Evolutionary conservation across 2,329 filamentous ascomycete species (phyloP).

Genomic region (Fusarium chlamydosporum): DNA sequence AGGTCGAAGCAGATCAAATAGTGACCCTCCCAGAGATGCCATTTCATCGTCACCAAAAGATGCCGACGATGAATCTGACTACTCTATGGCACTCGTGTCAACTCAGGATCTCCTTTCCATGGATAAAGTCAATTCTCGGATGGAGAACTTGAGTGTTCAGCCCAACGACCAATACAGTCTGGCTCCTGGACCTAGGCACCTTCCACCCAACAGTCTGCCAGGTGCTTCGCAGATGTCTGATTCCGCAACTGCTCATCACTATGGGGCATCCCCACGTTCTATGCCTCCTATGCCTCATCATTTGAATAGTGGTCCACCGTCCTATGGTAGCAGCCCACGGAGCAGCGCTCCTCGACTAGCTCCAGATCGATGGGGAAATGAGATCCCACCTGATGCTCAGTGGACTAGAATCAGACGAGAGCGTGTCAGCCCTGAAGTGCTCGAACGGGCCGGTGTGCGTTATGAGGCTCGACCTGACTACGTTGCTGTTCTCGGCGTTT

Average conservation of each 20-base stretch:
- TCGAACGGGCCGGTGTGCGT: slow-evolving; percentile 68
- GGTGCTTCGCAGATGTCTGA: slow-evolving; percentile 52
- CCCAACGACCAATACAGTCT: slow-evolving; percentile 54
- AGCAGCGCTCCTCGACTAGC: slow-evolving; percentile 59
- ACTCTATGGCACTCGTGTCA: slow-evolving; percentile 65
- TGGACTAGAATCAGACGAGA: slow-evolving; percentile 72
- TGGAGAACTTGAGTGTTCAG: slow-evolving; percentile 61
- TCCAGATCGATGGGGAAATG: slow-evolving; percentile 69
- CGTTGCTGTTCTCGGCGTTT: slow-evolving; percentile 71
- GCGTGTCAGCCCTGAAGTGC: slow-evolving; percentile 70
- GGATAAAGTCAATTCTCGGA: slow-evolving; percentile 59
- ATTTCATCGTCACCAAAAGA: slow-evolving; percentile 60
- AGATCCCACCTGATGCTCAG: slow-evolving; percentile 68
- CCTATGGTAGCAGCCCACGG: slow-evolving; percentile 55
- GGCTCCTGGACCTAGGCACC: slow-evolving; percentile 56
- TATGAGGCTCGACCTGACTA: slow-evolving; percentile 73
- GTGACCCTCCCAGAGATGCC: slow-evolving; percentile 46
- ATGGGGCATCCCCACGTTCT: slow-evolving; percentile 59
- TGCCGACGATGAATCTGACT: slow-evolving; percentile 51
- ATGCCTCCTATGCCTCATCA: slow-evolving; percentile 55
- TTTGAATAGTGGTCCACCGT: slow-evolving; percentile 49
- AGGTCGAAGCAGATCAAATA: slow-evolving; percentile 56
- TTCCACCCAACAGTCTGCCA: slow-evolving; percentile 53
- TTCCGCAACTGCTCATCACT: slow-evolving; percentile 52
- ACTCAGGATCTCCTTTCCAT: slow-evolving; percentile 68